Evolutionary conservation across 2,329 filamentous ascomycete genomes (phyloP).

Genomic region (Botrytis fragariae): DNA sequence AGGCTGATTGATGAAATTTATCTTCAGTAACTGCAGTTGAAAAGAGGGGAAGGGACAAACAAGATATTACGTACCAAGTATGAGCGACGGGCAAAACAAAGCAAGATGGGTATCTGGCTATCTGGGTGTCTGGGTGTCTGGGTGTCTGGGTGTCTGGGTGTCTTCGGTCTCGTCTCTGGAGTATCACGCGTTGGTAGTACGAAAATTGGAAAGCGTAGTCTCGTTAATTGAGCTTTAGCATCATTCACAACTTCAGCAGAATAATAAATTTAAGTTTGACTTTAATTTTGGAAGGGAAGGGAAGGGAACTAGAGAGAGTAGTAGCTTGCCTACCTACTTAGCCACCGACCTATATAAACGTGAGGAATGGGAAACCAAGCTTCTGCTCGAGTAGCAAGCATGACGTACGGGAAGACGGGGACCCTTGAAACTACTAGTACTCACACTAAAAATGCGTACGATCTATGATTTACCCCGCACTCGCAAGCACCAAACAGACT

Average conservation of each 20-base stretch:
- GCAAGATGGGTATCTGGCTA: not conserved
- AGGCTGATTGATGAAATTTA: not conserved
- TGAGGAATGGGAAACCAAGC: conserved; percentile 1
- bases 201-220: not conserved
- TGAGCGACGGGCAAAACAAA: not conserved
- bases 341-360: not conserved
- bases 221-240: not conserved
- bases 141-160: not conserved
- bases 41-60: not conserved
- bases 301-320: not conserved
- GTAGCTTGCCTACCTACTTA: not conserved
- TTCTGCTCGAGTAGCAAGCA: not conserved
- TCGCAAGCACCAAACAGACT: not conserved
- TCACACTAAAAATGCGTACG: not conserved
- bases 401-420: conserved; percentile 4
- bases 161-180: not conserved
- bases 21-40: not conserved
- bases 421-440: not conserved
- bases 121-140: not conserved
- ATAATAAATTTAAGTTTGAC: not conserved
- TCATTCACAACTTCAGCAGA: not conserved
- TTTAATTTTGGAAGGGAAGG: not conserved
- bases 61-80: not conserved
- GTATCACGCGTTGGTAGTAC: not conserved
- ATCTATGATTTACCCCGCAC: not conserved